Evolutionary conservation across 2,329 filamentous ascomycete genomes (phyloP), one percentile per base, ranked within the genome.

Genomic region (Leptodontidium sp.): DNA sequence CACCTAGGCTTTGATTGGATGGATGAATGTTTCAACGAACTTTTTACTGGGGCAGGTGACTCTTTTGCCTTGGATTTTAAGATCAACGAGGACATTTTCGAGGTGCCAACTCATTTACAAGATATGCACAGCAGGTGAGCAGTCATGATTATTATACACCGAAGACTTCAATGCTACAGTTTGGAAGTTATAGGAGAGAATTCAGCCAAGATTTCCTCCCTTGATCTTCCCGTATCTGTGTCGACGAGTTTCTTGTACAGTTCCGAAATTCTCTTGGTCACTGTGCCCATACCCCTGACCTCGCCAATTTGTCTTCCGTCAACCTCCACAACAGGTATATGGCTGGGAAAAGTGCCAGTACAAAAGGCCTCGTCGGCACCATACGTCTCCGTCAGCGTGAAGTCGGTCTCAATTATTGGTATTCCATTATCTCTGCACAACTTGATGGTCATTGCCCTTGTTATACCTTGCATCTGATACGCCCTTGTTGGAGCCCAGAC

Each of bases 391-490:
- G 55, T 59, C n/a, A 59, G 14, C 1, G 35, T 59, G n/a, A 59
- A 43, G 35, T 59, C 55, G 8, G 55, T 59, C 55, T 59, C 55
- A 12, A 24, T 24, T 12, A 59, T 21, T 7, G 55, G 55, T 15
- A 59, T 59, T 38, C 29, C 55, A 38, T 59, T 59, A 8, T 59
- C 55, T 32, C 5, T 35, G 32, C 55, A 59, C 21, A 59, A 14
- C 35, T 59, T 24, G 21, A 59, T 21, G n/a, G 55, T 59, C 35
- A 59, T 32, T 15, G 21, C 55, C 17, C 55, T 9, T 1, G 55
- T 59, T 14, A 35, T 59, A 7, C 55, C 55, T 24, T 59, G 55
- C 55, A 59, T 59, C 55, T 59, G 55, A 59, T 59, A 59, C 15
- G 55, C 55, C 35, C 55, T 59, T 24, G 55, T 59, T 40, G 55